Base-by-base conservation (phyloP, 1,284 basidiomycete species). In the Puccinia brachypodii region DNA sequence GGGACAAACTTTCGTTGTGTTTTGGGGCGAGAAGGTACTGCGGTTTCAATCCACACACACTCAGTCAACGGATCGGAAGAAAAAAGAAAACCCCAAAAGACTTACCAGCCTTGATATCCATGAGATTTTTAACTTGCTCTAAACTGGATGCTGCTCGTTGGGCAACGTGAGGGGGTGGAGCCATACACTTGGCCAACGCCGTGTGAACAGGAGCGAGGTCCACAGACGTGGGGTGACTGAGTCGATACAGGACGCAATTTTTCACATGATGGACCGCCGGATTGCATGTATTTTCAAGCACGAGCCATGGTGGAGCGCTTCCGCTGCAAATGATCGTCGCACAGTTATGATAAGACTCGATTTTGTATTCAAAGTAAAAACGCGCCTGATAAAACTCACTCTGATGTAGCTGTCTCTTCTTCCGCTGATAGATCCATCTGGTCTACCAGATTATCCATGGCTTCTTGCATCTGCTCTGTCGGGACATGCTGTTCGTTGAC, bases 391-490 rank as follows among this genome's bases (percentile, higher is more conserved):
- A 68, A 42, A 64, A 47, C 60, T 64, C 60, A 58, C 76, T 78
- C 44, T 19, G 31, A 33, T 28, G 36, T 38, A 22, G 13, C 36
- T 69, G 38, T 8, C 42, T 40, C 44, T 28, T 66, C 76, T 38
- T 78, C 76, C 25, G 28, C 64, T 9, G 28, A 47, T 16, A 72
- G 53, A 42, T 72, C 77, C 77, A 80, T 71, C 50, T 58, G 33
- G 31, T 80, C 77, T n/a, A 80, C 77, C 31, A 80, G 40, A 72
- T 71, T 36, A 72, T 80, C 68, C 77, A 80, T 72, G n/a, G 77
- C 77, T 58, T 80, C 50, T 60, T 71, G 50, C 68, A 80, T 69
- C 42, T 80, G 68, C 19, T 72, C 28, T 22, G 77, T 71, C 14
- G 77, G 77, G 22, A 80, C 33, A 44, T 71, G 36, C 33, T 38